These are phyloP conservation scores for Hirsutella minnesotensis DNA, from an alignment of 2,329 filamentous ascomycete species.

Conservation along the genomic window DNA sequence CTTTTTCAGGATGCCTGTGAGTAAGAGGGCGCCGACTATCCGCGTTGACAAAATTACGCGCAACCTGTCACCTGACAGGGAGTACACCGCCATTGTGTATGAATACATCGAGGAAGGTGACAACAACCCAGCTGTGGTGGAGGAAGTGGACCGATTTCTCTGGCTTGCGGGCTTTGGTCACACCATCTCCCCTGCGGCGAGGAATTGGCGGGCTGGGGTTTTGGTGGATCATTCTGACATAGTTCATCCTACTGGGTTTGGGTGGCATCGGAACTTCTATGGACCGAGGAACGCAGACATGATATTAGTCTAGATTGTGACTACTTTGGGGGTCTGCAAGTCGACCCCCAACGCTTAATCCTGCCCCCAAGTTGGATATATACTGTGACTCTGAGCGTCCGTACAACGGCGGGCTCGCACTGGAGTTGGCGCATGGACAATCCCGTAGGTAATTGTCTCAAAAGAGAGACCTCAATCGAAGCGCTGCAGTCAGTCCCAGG, in stretches of 20 bases:
- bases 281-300: neutral
- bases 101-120: conserved; percentile 3
- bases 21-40: neutral
- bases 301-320: neutral
- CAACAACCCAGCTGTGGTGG: neutral
- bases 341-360: too few species aligned
- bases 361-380: too few species aligned
- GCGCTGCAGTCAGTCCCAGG: too few species aligned
- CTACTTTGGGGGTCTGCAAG: too few species aligned
- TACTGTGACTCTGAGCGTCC: too few species aligned
- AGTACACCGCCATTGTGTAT: conserved; percentile 2
- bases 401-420: too few species aligned
- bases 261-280: neutral
- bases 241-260: conserved; percentile 1
- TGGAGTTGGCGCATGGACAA: too few species aligned
- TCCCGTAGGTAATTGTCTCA: too few species aligned
- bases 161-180: conserved; percentile 1
- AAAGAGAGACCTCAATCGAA: too few species aligned
- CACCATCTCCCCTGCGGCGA: neutral
- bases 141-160: neutral
- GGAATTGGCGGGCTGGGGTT: conserved; percentile 2
- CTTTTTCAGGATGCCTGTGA: neutral
- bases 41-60: neutral
- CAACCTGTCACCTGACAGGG: neutral
- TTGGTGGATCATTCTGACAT: conserved; percentile 2